Percentiles rank a stretch among this genome's conserved stretches.
Conservation (phyloP, 2,329 filamentous ascomycete genomes). For the Ophiostoma triangulosporum region DNA sequence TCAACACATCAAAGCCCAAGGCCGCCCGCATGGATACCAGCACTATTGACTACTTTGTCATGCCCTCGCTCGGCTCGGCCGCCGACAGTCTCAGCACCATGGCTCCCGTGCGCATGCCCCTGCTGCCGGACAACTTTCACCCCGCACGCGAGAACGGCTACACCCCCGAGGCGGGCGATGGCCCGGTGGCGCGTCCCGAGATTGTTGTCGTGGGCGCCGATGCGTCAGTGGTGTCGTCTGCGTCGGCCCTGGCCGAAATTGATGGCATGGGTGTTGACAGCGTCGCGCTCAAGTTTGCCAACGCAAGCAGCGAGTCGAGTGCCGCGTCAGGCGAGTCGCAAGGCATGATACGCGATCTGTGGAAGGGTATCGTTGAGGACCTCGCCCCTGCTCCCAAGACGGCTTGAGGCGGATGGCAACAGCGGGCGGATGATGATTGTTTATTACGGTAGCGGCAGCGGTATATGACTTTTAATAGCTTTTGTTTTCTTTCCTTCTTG, state of each 20-base stretch:
- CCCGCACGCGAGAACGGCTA: slow-evolving; percentile 31
- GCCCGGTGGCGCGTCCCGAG: slow-evolving; percentile 27
- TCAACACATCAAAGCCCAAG: slow-evolving; percentile 33
- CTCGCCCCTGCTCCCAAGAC: slow-evolving; percentile 8
- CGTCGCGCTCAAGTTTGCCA: slow-evolving; percentile 39
- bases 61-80: slow-evolving; percentile 26
- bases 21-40: slow-evolving; percentile 20
- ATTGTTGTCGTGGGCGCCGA: slow-evolving; percentile 44
- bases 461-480: background rate
- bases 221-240: slow-evolving; percentile 37
- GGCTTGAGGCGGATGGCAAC: background rate
- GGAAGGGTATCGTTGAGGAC: slow-evolving; percentile 33
- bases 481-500: background rate
- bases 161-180: slow-evolving; percentile 28
- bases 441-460: background rate
- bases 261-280: slow-evolving; percentile 44
- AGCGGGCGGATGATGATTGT: background rate
- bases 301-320: slow-evolving; percentile 16
- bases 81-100: slow-evolving; percentile 20
- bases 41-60: slow-evolving; percentile 38
- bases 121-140: slow-evolving; percentile 45
- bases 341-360: slow-evolving; percentile 40
- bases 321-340: slow-evolving; percentile 13
- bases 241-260: slow-evolving; percentile 39
- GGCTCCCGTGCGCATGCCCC: slow-evolving; percentile 38